Percentiles rank a stretch among this genome's conserved stretches.
Evolutionary conservation across 805 yeast species (phyloP).

Genomic region (Ogataea degrootiae): DNA sequence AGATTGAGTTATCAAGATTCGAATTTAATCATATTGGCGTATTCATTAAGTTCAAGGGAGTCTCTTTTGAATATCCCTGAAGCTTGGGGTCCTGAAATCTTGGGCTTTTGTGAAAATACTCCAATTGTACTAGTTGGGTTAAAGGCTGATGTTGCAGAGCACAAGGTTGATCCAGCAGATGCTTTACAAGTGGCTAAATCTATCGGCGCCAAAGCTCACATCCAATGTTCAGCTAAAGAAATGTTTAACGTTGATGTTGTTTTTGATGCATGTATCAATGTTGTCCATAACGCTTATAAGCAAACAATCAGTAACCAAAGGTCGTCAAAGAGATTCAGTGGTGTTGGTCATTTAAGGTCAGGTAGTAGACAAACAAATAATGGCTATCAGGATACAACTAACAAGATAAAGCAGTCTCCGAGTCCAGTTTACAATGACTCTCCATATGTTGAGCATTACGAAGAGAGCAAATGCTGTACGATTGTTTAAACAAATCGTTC

Average conservation of each 20-base stretch:
- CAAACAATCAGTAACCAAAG: slow-evolving; percentile 13
- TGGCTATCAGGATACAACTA: slow-evolving; percentile 3
- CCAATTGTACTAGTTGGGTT: slow-evolving; percentile 82
- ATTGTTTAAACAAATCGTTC: background rate
- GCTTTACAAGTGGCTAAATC: slow-evolving; percentile 30
- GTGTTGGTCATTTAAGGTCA: slow-evolving; percentile 18
- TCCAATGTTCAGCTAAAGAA: slow-evolving; percentile 75
- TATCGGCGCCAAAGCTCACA: slow-evolving; percentile 65
- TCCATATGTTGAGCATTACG: slow-evolving; percentile 10
- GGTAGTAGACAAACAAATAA: slow-evolving; percentile 15
- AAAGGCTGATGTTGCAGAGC: slow-evolving; percentile 59
- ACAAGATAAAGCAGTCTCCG: background rate
- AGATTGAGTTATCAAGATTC: slow-evolving; percentile 85
- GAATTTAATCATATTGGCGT: slow-evolving; percentile 70
- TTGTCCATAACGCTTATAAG: slow-evolving; percentile 21
- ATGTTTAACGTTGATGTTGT: slow-evolving; percentile 63
- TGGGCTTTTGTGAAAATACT: slow-evolving; percentile 74
- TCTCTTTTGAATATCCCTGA: slow-evolving; percentile 72
- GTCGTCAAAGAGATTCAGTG: background rate
- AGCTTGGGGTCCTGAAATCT: slow-evolving; percentile 84
- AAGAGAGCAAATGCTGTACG: slow-evolving; percentile 11
- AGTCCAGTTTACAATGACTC: background rate
- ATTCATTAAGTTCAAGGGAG: slow-evolving; percentile 56
- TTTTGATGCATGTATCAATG: slow-evolving; percentile 49
- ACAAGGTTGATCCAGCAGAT: slow-evolving; percentile 20